phyloP scores from a whole-genome alignment of 345 rosid species.

The Laguncularia racemosa region DNA sequence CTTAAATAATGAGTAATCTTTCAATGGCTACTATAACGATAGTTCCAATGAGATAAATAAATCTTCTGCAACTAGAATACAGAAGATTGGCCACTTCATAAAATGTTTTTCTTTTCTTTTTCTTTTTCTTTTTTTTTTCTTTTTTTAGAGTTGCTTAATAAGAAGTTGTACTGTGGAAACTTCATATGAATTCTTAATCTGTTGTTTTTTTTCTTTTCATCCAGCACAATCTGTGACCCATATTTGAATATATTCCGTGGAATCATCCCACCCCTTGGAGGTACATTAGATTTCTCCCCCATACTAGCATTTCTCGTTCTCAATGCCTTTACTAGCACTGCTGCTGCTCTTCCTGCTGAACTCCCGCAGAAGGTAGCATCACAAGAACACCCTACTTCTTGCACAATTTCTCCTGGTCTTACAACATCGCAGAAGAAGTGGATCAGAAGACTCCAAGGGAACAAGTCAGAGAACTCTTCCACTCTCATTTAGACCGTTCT shows the following conservation, averaged over 20 bases:
- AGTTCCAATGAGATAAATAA: too few relatives aligned
- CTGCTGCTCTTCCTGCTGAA: slow-evolving; percentile 81
- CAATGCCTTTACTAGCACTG: slow-evolving; percentile 72
- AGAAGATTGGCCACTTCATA: too few relatives aligned
- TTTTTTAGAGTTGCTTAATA: too few relatives aligned
- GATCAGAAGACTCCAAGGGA: slow-evolving; percentile 50
- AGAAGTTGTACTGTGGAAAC: neutral
- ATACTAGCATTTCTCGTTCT: slow-evolving; percentile 80
- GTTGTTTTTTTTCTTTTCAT: neutral
- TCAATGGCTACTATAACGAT: too few relatives aligned
- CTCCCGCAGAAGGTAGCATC: slow-evolving; percentile 37
- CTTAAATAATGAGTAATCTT: too few relatives aligned
- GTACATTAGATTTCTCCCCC: slow-evolving; percentile 78
- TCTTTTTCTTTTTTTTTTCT: too few relatives aligned
- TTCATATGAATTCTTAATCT: neutral
- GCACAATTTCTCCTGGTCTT: slow-evolving; percentile 10
- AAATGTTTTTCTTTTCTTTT: too few relatives aligned
- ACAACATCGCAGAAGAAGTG: slow-evolving; percentile 54
- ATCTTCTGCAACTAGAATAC: too few relatives aligned
- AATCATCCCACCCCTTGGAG: slow-evolving; percentile 89
- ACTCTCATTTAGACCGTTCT: slow-evolving; percentile 14
- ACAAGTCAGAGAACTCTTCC: slow-evolving; percentile 20
- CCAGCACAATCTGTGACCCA: slow-evolving; percentile 66
- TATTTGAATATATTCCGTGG: slow-evolving; percentile 95
- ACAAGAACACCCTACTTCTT: slow-evolving; percentile 15